Conservation (phyloP, 2,329 filamentous ascomycete genomes). For the Monosporascus sp. region DNA sequence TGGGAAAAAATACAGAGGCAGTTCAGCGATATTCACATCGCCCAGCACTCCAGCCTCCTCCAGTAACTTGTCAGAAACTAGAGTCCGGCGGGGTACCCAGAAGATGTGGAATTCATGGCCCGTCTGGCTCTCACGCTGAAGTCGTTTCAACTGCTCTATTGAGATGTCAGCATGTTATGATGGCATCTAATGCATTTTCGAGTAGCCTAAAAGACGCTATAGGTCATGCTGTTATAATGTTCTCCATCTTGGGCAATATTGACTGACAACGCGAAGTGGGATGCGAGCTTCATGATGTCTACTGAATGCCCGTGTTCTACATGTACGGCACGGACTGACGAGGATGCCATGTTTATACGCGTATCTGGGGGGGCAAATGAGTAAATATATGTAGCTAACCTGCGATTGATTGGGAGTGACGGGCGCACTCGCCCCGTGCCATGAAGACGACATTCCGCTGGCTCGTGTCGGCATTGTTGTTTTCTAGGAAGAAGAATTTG, state of each 20-base stretch:
- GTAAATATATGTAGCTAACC: constrained; percentile 52
- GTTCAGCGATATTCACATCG: constrained; percentile 82
- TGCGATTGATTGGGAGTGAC: constrained; percentile 78
- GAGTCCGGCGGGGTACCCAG: constrained; percentile 88
- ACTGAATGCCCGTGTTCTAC: constrained; percentile 5
- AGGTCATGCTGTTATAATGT: constrained; percentile 30
- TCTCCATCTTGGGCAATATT: constrained; percentile 45
- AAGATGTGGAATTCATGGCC: constrained; percentile 97
- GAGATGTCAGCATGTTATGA: constrained; percentile 54
- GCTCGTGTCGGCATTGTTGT: constrained; percentile 87
- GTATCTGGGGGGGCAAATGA: constrained; percentile 2
- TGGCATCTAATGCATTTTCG: constrained; percentile 37
- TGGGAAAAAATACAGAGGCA: constrained; percentile 85
- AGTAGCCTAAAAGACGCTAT: constrained; percentile 32
- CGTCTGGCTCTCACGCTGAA: constrained; percentile 80
- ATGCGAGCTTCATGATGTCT: constrained; percentile 9
- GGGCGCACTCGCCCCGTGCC: constrained; percentile 81
- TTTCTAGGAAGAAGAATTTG: constrained; percentile 95
- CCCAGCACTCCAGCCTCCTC: constrained; percentile 92
- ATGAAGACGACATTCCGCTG: constrained; percentile 95
- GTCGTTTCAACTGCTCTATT: constrained; percentile 81
- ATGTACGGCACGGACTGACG: background rate
- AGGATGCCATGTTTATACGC: background rate
- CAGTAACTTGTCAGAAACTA: constrained; percentile 84
- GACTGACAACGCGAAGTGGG: constrained; percentile 50